Conservation (phyloP, 176 grass and related monocot species). For the Carex cristatella region DNA sequence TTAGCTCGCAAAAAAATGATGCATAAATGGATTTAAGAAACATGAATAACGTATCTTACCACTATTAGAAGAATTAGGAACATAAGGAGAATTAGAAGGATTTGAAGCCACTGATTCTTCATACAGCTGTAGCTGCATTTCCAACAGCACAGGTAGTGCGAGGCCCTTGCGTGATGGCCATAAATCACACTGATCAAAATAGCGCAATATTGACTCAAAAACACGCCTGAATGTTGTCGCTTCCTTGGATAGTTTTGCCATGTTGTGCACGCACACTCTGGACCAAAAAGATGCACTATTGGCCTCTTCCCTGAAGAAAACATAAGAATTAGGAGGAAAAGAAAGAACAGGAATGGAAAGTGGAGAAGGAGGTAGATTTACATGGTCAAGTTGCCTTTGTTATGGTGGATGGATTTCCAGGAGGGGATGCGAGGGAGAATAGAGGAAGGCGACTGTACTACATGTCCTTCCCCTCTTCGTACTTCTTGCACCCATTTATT, state of each 20-base stretch:
- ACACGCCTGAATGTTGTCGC: slow-evolving; percentile 86
- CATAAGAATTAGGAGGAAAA: slow-evolving; percentile 23
- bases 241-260: slow-evolving; percentile 86
- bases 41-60: neutral
- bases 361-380: slow-evolving; percentile 36
- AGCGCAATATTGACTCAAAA: slow-evolving; percentile 84
- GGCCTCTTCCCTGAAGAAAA: slow-evolving; percentile 64
- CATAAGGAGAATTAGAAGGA: slow-evolving; percentile 2
- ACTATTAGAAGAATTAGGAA: slow-evolving; percentile 13
- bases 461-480: slow-evolving; percentile 48
- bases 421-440: slow-evolving; percentile 41
- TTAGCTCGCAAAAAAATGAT: slow-evolving; percentile 20
- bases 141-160: slow-evolving; percentile 59
- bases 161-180: slow-evolving; percentile 77
- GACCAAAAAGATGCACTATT: slow-evolving; percentile 86
- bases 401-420: slow-evolving; percentile 75
- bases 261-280: slow-evolving; percentile 88
- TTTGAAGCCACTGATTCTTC: slow-evolving; percentile 66
- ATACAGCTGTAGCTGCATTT: slow-evolving; percentile 77
- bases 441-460: slow-evolving; percentile 35
- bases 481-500: slow-evolving; percentile 50
- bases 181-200: slow-evolving; percentile 69
- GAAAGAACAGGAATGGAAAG: neutral
- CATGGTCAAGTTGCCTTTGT: slow-evolving; percentile 55
- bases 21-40: neutral